A percentile compares a stretch with the other conserved stretches of the same genome.
Evolutionary conservation across 192 early-diverging fungal species (phyloP).

Genomic region (Helicostylum pulchrum): DNA sequence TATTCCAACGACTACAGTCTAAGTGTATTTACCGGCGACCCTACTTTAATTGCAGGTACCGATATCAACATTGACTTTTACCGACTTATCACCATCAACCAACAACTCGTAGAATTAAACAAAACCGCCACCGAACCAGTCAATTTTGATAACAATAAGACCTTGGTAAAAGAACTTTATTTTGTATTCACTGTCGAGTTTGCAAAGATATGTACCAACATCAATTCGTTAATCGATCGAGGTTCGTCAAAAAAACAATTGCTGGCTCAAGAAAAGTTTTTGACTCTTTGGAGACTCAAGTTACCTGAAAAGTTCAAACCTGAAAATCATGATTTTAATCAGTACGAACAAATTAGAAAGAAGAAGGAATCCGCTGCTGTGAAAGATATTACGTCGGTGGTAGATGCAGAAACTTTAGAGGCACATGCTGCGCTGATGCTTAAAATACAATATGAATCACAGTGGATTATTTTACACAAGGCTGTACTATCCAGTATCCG

Average conservation of each 20-base stretch:
- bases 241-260: constrained; percentile 19
- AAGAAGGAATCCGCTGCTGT: neutral
- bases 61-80: constrained; percentile 34
- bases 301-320: neutral
- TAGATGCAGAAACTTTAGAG: constrained; percentile 16
- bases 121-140: neutral
- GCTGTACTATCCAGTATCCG: neutral
- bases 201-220: constrained; percentile 25
- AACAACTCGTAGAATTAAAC: constrained; percentile 9
- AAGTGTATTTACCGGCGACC: constrained; percentile 26
- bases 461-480: constrained; percentile 34
- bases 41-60: constrained; percentile 22
- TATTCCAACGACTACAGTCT: constrained; percentile 33
- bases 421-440: constrained; percentile 25
- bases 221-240: neutral
- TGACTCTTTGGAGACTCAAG: constrained; percentile 23
- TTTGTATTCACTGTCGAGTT: constrained; percentile 29
- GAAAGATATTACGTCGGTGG: neutral
- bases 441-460: constrained; percentile 34
- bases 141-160: constrained; percentile 10
- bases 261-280: constrained; percentile 12
- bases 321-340: neutral
- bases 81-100: constrained; percentile 22
- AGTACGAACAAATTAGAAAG: neutral
- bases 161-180: constrained; percentile 28